phyloP scores from a whole-genome alignment of 208 protist species.

The Novymonas esmeraldas region DNA sequence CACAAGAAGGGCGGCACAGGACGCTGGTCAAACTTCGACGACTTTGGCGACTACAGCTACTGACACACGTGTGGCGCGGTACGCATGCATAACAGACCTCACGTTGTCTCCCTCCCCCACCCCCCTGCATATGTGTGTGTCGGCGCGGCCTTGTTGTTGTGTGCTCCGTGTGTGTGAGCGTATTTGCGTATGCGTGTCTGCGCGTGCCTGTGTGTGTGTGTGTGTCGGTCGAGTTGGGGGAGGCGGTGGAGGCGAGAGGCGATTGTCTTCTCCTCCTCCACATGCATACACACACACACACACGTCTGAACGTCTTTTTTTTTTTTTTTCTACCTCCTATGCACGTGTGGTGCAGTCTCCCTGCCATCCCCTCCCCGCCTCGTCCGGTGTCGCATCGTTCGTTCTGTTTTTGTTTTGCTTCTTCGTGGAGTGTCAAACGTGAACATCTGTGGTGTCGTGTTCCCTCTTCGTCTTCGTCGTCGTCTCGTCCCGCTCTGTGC shows the following conservation, averaged over 20 bases:
- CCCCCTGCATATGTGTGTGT: no score
- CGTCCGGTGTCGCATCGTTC: conserved; percentile 4
- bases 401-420: no score
- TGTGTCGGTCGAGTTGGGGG: neutral
- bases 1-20: conserved; percentile 67
- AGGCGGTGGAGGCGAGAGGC: neutral
- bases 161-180: neutral
- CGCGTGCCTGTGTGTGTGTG: neutral
- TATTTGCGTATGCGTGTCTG: neutral
- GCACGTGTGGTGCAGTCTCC: no score
- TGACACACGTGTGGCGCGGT: conserved; percentile 5
- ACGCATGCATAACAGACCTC: no score
- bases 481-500: no score
- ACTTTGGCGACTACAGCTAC: conserved; percentile 48
- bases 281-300: conserved; percentile 3
- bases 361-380: neutral
- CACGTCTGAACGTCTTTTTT: neutral
- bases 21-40: conserved; percentile 51
- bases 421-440: no score
- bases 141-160: no score
- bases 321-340: conserved; percentile 9
- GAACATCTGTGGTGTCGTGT: no score
- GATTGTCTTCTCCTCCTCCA: no score
- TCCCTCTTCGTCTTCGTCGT: no score
- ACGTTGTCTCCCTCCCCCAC: no score